Evolutionary conservation across 768 basidiomycete genomes (phyloP), one percentile per base, ranked within the genome.

Genomic region (Pholiota microspora): DNA sequence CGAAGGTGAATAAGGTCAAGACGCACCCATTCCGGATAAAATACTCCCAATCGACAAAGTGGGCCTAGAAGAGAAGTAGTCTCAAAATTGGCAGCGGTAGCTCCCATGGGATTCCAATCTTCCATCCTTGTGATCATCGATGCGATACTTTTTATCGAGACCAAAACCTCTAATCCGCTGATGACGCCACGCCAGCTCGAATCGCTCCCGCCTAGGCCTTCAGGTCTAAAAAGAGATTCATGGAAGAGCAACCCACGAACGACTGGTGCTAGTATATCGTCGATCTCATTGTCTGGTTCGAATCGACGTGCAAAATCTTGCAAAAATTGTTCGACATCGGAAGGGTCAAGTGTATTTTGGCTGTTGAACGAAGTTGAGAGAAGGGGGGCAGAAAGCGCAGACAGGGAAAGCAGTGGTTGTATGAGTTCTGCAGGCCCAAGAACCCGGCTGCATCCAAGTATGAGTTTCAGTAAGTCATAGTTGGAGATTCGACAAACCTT

Each of bases 21-120:
- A 72, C 80, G 60, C 66, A 95, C 89, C 86, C 92, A 95, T 79
- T 98, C 90, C 51, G 84, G 73, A n/a, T 86, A 81, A 66, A 96
- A 98, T 4, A 94, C 85, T 34, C 89, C 88, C 49, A 98, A 75
- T 29, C 94, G 77, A 57, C 89, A 83, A 24, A 98, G 70, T 0
- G 93, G 94, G 0, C 97, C 97, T 60, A 98, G 72, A 38, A 98
- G 72, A 47, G 85, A 89, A 58, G 69, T 61, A 10, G 53, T 72
- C 69, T 93, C 91, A 63, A 94, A 85, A 2, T 71, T 78, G 2
- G 77, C 64, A 7, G 86, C 81, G 5, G 78, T 80, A 21, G 84
- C 84, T 58, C 77, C 66, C 6, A 67, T 58, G 36, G 89, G 88
- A 61, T 80, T 87, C 88, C 89, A 94, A 53, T 85, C 80, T 27